phyloP scores from a whole-genome alignment of 371 early-diverging fungal species.

The Conidiobolus incongruus region DNA sequence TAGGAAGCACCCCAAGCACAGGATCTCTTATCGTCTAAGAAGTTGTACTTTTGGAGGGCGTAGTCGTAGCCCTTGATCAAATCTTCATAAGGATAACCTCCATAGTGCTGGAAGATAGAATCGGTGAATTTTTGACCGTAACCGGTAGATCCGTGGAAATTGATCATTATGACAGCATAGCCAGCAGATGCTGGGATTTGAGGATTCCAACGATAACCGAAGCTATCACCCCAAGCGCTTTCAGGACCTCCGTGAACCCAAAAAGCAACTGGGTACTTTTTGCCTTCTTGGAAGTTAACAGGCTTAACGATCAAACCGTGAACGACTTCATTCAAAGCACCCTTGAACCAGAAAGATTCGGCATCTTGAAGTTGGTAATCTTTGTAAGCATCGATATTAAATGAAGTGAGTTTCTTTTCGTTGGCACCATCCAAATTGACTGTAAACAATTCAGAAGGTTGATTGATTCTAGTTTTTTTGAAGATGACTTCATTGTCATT shows the following conservation, averaged over 20 bases:
- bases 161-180: conserved; percentile 50
- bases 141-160: conserved; percentile 62
- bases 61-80: conserved; percentile 48
- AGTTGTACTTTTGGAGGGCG: conserved; percentile 25
- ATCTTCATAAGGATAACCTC: conserved; percentile 46
- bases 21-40: conserved; percentile 30
- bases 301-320: conserved; percentile 55
- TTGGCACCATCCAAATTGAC: no score
- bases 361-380: conserved; percentile 14
- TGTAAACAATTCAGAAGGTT: no score
- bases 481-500: no score
- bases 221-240: conserved; percentile 2
- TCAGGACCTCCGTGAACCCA: conserved; percentile 43
- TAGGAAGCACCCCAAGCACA: conserved; percentile 57
- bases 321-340: conserved; percentile 31
- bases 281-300: conserved; percentile 21
- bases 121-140: conserved; percentile 58
- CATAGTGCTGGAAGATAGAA: conserved; percentile 53
- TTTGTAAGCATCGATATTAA: conserved; percentile 11
- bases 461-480: no score
- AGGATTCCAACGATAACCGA: conserved; percentile 20
- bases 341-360: conserved; percentile 41
- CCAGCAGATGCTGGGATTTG: conserved; percentile 52
- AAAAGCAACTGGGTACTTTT: conserved; percentile 54
- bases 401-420: no score